Base-by-base conservation (phyloP, 768 basidiomycete species). In the Collybia mongolica region DNA sequence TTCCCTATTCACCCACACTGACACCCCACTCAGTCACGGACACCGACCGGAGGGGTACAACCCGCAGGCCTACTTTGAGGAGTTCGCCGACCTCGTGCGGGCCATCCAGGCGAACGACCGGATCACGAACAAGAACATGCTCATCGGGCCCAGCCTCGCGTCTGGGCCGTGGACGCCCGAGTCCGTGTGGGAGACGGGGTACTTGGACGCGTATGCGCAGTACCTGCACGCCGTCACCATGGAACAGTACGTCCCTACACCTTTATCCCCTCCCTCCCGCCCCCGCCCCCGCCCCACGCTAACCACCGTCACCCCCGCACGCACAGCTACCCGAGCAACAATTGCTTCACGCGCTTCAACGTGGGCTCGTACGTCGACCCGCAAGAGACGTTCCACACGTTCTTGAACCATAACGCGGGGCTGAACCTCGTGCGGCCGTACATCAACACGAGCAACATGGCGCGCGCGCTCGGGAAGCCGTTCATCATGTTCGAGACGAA, bases 401-500 rank as follows among this genome's bases (percentile, higher is more conserved):
- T 80, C 61, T 74, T 90, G n/a, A 81, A 74, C 38, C 90, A 92
- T 61, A 67, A 69, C 1, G 68, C 81, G 2, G 79, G 77, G 0
- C 65, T 70, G 44, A 61, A 53, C 18, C 65, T 90, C 18, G 74
- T 83, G n/a, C 48, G 55, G 0, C 65, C 68, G 5, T 90, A 88
- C 63, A 56, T 81, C 14, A 72, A 70, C 46, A 76, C 80, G 0
- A 72, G 80, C 0, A 52, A 51, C 46, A 70, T 71, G 14, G 80
- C 81, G 0, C 70, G 72, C 49, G 61, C 60, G 0, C 63, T 63
- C 20, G 62, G 65, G 3, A 74, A 78, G 53, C 73, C 73, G 12
- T 63, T 86, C 35, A 57, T 84, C 47, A 84, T 88, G 82, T 74
- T 86, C 51, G 86, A 88, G 64, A 84, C 82, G 15, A 86, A 86